Conservation (phyloP, 768 basidiomycete species). For the Psilocybe subaeruginosa region DNA sequence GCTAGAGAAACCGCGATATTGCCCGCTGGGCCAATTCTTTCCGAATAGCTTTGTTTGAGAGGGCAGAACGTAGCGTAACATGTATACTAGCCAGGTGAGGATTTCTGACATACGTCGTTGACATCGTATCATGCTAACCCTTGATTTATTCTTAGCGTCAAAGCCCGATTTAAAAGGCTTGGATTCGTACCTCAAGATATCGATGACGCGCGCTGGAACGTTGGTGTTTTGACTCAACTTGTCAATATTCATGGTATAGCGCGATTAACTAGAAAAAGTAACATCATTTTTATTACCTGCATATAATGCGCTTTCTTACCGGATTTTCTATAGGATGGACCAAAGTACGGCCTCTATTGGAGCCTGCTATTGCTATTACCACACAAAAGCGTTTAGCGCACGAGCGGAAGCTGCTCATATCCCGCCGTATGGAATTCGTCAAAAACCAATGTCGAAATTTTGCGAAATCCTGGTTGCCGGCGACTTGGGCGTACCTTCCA, state of each 20-base stretch:
- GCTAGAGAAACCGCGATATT: neutral
- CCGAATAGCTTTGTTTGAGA: neutral
- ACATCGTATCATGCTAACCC: neutral
- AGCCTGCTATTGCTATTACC: neutral
- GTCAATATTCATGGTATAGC: neutral
- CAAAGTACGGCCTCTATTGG: neutral
- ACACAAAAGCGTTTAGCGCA: neutral
- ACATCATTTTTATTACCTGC: neutral
- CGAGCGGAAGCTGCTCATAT: neutral
- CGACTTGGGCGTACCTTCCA: neutral
- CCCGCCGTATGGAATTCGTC: neutral
- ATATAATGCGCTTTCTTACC: neutral
- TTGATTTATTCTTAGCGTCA: neutral
- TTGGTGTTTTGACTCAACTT: neutral
- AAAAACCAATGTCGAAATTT: neutral
- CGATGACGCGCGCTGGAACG: neutral
- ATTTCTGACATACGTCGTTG: neutral
- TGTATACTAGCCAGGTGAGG: neutral
- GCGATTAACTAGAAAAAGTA: constrained; percentile 1
- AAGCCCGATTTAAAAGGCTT: neutral
- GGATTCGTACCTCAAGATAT: neutral
- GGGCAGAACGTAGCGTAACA: neutral
- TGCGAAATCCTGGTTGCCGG: neutral
- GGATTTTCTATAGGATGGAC: neutral
- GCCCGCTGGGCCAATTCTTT: neutral